A percentile compares a stretch with the other conserved stretches of the same genome.
Evolutionary conservation across 2,329 filamentous ascomycete genomes (phyloP).

Genomic region (Ophiognomonia clavigignenti-juglandacearum): DNA sequence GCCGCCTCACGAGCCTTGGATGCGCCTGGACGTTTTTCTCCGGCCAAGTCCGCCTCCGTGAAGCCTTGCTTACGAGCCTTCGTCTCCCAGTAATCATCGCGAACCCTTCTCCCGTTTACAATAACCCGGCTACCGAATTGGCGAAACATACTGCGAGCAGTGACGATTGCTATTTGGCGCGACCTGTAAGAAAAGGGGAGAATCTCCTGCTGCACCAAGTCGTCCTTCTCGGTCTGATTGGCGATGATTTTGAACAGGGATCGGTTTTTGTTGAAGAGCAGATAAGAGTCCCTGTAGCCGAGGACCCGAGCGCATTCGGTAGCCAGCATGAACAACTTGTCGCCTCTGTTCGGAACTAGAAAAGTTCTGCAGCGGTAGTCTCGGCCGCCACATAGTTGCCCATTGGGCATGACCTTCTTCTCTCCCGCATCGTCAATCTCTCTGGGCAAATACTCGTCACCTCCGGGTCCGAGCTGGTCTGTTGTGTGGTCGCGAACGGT

Average conservation of each 20-base stretch:
- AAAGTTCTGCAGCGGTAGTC: slow-evolving; percentile 94
- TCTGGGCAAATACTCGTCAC: slow-evolving; percentile 91
- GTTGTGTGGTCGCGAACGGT: slow-evolving; percentile 97
- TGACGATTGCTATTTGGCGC: slow-evolving; percentile 97
- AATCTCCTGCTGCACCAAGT: slow-evolving; percentile 90
- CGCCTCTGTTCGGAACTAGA: slow-evolving; percentile 80
- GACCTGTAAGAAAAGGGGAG: slow-evolving; percentile 96
- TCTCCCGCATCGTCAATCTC: slow-evolving; percentile 92
- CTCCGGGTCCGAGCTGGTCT: slow-evolving; percentile 82
- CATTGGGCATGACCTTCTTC: slow-evolving; percentile 83
- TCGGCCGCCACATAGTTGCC: slow-evolving; percentile 74
- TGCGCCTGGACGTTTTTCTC: slow-evolving; percentile 91
- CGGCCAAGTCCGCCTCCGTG: slow-evolving; percentile 91
- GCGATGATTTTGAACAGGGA: slow-evolving; percentile 98
- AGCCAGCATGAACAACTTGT: slow-evolving; percentile 97
- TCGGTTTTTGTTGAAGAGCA: slow-evolving; percentile 97
- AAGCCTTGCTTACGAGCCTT: slow-evolving; percentile 97
- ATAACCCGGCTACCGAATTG: slow-evolving; percentile 97
- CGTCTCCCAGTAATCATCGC: slow-evolving; percentile 98
- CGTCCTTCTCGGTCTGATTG: slow-evolving; percentile 92
- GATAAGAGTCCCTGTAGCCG: slow-evolving; percentile 94
- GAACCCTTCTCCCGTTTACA: slow-evolving; percentile 79
- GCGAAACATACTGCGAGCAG: slow-evolving; percentile 95
- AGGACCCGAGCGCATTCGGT: slow-evolving; percentile 94
- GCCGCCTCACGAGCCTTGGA: slow-evolving; percentile 82